Evolutionary conservation across 257 asterid species (phyloP), one percentile per base, ranked within the genome.

Genomic region (Petrea volubilis): DNA sequence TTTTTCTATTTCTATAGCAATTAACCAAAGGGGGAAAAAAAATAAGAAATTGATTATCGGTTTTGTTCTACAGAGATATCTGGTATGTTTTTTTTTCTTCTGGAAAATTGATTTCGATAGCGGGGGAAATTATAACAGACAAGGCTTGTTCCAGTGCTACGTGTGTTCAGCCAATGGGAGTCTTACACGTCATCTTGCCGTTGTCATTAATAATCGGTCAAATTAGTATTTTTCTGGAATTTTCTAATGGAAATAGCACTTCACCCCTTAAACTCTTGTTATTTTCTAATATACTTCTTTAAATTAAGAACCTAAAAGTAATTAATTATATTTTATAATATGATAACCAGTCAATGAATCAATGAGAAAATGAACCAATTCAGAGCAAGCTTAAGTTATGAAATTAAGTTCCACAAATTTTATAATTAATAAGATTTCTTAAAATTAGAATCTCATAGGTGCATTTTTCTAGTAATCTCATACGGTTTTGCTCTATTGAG

Each of bases 101-200:
- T 27, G 21, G 9, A 52, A 27, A 27, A 55, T 55, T 55, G 36
- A 27, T 6, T 14, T 55, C 15, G 20, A 52, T 3, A 6, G 17
- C 17, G 25, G 60, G 33, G 14, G 23, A 47, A 47, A 3, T n/a
- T n/a, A 50, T 21, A 12, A 28, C 29, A 14, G 4, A 24, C 12
- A 4, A 27, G 61, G 38, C 12, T 55, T 25, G 56, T 34, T 24
- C 4, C 3, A 17, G 55, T 34, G 64, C 29, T 56, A 69, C 74
- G 74, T 69, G 56, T 56, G 9, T 12, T 3, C 17, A 69, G 18
- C 74, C 74, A 69, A 69, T 69, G 25, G 7, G 15, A 33, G 12
- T 34, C 23, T 28, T 52, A 38, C 73, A 67, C 73, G 64, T 67
- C 51, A 31, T 5, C 18, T 34, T 50, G 5, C 18, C 2, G 29